Evolutionary conservation across 257 asterid species (phyloP).

Genomic region (Nicotiana tabacum): DNA sequence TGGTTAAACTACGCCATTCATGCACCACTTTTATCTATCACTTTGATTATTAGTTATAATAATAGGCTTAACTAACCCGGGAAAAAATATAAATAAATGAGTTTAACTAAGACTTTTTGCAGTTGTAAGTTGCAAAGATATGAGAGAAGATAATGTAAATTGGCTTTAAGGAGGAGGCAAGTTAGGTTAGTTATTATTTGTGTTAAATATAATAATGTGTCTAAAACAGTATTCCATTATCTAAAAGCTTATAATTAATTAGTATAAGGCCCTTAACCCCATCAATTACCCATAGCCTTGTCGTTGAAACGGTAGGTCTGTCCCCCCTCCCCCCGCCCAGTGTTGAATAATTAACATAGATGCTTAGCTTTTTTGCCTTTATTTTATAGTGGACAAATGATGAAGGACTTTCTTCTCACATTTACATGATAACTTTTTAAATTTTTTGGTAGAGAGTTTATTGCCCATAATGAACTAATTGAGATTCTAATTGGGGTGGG

Average conservation of each 20-base stretch:
- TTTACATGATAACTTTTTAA: slow-evolving; percentile 29
- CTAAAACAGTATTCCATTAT: slow-evolving; percentile 17
- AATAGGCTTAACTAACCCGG: not conserved
- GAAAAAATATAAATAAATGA: not conserved
- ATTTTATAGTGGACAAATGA: slow-evolving; percentile 52
- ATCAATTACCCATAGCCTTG: slow-evolving; percentile 27
- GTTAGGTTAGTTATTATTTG: not conserved
- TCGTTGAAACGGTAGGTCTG: slow-evolving; percentile 60
- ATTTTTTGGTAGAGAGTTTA: slow-evolving; percentile 23
- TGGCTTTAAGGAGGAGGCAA: slow-evolving; percentile 20
- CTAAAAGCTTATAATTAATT: not conserved
- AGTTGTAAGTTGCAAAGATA: not conserved
- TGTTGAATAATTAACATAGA: slow-evolving; percentile 38
- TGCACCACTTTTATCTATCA: not conserved
- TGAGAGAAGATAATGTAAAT: not conserved
- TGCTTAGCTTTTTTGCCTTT: slow-evolving; percentile 22
- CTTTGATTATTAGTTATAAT: not conserved
- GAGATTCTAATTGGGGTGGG: slow-evolving; percentile 29
- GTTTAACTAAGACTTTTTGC: not conserved
- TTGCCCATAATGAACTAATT: slow-evolving; percentile 35
- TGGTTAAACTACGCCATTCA: slow-evolving; percentile 7
- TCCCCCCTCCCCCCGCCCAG: too few relatives aligned
- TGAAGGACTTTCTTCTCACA: slow-evolving; percentile 46
- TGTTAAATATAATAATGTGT: not conserved
- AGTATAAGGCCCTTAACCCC: slow-evolving; percentile 11